Conservation (phyloP, 768 basidiomycete genomes). For the Suillus discolor region DNA sequence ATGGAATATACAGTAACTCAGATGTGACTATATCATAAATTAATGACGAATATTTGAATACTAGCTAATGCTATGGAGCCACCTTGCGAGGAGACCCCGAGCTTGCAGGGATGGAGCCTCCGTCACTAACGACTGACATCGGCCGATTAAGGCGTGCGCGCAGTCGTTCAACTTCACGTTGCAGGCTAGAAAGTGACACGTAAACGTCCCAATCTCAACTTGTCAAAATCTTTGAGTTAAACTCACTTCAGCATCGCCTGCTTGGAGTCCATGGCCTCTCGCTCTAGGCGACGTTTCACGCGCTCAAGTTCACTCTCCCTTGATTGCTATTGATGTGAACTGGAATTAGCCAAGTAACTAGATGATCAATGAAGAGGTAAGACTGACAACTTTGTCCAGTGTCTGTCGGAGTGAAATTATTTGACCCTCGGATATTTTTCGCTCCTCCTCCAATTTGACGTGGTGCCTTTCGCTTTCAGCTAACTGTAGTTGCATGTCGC, state of each 20-base stretch:
- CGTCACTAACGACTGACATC: conserved; percentile 35
- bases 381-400: conserved; percentile 64
- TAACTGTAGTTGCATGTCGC: conserved; percentile 56
- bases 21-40: conserved; percentile 6
- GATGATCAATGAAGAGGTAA: conserved; percentile 1
- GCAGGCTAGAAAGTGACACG: conserved; percentile 41
- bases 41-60: not conserved
- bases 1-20: conserved; percentile 4
- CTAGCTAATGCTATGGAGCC: conserved; percentile 19
- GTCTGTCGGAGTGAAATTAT: conserved; percentile 55
- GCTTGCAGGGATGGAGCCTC: conserved; percentile 8
- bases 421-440: conserved; percentile 59
- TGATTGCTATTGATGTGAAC: conserved; percentile 55
- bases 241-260: conserved; percentile 69
- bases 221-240: not conserved
- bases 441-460: conserved; percentile 65
- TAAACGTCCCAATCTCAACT: not conserved
- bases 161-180: conserved; percentile 70
- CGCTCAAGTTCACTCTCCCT: conserved; percentile 67
- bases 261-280: conserved; percentile 74
- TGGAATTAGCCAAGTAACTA: conserved; percentile 7
- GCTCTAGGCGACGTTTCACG: conserved; percentile 74
- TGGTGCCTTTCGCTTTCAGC: conserved; percentile 66
- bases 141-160: conserved; percentile 67
- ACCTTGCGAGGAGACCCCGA: conserved; percentile 31